A percentile compares a stretch with the other conserved stretches of the same genome.
Evolutionary conservation across 768 basidiomycete genomes (phyloP).

Genomic region (Amanita polypyramis): DNA sequence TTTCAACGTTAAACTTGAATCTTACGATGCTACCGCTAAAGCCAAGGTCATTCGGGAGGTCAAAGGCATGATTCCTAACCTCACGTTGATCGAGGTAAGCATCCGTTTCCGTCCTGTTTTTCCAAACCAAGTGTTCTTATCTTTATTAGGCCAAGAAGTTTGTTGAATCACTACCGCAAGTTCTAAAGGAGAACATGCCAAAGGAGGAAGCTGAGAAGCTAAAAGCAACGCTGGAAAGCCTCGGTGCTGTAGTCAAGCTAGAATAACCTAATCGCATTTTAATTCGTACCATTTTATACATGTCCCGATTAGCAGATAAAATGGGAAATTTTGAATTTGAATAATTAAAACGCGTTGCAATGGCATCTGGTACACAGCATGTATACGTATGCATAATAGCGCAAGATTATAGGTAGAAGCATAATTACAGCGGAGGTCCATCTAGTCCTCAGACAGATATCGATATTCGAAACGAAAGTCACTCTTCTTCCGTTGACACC

Average conservation of each 20-base stretch:
- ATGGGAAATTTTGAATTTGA: constrained; percentile 7
- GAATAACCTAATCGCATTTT: constrained; percentile 39
- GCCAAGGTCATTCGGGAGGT: constrained; percentile 98
- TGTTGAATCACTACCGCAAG: constrained; percentile 89
- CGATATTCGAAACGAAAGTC: constrained; percentile 97
- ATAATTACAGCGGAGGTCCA: constrained; percentile 4
- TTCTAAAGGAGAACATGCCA: constrained; percentile 86
- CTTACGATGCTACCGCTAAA: constrained; percentile 85
- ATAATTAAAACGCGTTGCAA: not conserved
- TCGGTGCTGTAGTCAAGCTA: constrained; percentile 82
- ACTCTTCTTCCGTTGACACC: constrained; percentile 97
- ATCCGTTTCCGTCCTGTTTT: not conserved
- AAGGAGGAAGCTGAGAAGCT: constrained; percentile 99
- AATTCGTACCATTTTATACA: constrained; percentile 12
- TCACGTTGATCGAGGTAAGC: constrained; percentile 94
- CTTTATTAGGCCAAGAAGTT: constrained; percentile 90
- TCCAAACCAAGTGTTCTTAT: constrained; percentile 3
- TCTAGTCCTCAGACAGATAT: constrained; percentile 84
- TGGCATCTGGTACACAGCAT: constrained; percentile 1
- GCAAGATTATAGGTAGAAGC: constrained; percentile 7
- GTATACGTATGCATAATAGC: constrained; percentile 5
- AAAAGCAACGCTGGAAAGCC: constrained; percentile 77
- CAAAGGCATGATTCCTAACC: constrained; percentile 89
- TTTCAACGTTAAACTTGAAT: constrained; percentile 91
- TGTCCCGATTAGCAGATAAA: constrained; percentile 12